Base-by-base conservation (phyloP, 176 grass and related monocot genomes). In the Themeda triandra region DNA sequence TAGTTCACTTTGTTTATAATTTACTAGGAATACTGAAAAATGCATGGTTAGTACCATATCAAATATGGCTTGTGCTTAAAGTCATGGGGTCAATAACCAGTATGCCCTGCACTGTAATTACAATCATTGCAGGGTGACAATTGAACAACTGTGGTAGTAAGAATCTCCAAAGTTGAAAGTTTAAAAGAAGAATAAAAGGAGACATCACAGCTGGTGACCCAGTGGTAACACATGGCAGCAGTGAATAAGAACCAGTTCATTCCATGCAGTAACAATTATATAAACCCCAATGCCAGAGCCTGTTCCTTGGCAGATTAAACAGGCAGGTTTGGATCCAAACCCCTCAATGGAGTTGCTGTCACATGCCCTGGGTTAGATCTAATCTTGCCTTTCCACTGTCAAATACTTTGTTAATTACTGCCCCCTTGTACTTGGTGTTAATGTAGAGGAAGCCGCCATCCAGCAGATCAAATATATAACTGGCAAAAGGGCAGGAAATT, bases 321-420 rank as follows among this genome's bases (percentile, higher is more conserved):
- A 48, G 73, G 67, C 45, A 66, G 59, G 84, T 83, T 90, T 87
- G 84, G 89, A 87, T 90, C 84, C 83, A 66, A 87, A 90, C n/a
- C 9, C 88, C 32, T 67, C 74, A 86, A 85, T 63, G 75, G 45
- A 74, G 84, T 51, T 76, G 73, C 80, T 83, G 67, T 83, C 88
- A 90, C 67, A 90, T 87, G 88, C 84, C 53, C 75, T 18, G 48
- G 77, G 71, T 91, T 88, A 88, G 82, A 91, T 85, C 89, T 91
- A 87, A 87, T 85, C 81, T 82, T 24, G 33, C 78, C 90, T 91
- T 91, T 91, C 77, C 77, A 88, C 86, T 73, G 85, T 74, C 65
- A 80, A n/a, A 11, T 29, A 73, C 23, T 21, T 83, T 74, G 74
- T 83, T 90, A 90, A 74, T 79, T 75, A 60, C 82, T 78, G 71